phyloP scores from a whole-genome alignment of 371 early-diverging fungal genomes.

The Syncephalastrum contaminatum region DNA sequence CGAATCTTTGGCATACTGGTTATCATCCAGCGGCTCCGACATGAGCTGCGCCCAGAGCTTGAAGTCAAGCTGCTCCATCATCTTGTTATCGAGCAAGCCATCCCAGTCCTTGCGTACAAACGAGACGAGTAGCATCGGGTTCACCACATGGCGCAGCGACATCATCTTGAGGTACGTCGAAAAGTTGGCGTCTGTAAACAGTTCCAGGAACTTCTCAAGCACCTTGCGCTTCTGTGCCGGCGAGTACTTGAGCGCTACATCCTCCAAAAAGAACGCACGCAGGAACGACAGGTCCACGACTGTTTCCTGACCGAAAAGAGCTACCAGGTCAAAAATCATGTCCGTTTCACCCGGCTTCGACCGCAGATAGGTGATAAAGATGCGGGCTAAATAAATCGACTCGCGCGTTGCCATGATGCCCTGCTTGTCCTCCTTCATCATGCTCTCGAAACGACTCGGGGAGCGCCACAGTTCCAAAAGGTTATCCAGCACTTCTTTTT shows the following conservation, averaged over 20 bases:
- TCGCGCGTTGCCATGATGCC: conserved; percentile 52
- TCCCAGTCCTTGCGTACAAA: conserved; percentile 50
- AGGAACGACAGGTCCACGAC: conserved; percentile 72
- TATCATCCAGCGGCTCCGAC: conserved; percentile 53
- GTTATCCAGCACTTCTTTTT: conserved; percentile 48
- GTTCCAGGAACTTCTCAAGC: conserved; percentile 66
- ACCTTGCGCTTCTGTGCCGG: conserved; percentile 61
- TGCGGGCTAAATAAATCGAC: conserved; percentile 62
- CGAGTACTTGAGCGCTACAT: conserved; percentile 60
- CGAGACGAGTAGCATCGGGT: conserved; percentile 73
- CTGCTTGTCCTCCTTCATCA: conserved; percentile 54
- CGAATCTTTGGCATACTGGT: conserved; percentile 65
- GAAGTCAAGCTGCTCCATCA: conserved; percentile 67
- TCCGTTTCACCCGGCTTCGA: conserved; percentile 66
- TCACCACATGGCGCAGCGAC: conserved; percentile 72
- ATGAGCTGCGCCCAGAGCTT: conserved; percentile 72
- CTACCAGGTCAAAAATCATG: conserved; percentile 75
- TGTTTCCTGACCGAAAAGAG: conserved; percentile 72
- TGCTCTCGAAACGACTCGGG: conserved; percentile 47
- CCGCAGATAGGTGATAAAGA: conserved; percentile 67
- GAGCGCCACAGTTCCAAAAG: conserved; percentile 61
- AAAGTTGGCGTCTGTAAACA: conserved; percentile 48
- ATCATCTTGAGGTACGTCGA: conserved; percentile 62
- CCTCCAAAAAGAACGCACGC: conserved; percentile 70
- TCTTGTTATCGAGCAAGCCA: conserved; percentile 61